Base-by-base conservation (phyloP, 495 filamentous ascomycete genomes). In the Hypoxylon lienhwacheense region DNA sequence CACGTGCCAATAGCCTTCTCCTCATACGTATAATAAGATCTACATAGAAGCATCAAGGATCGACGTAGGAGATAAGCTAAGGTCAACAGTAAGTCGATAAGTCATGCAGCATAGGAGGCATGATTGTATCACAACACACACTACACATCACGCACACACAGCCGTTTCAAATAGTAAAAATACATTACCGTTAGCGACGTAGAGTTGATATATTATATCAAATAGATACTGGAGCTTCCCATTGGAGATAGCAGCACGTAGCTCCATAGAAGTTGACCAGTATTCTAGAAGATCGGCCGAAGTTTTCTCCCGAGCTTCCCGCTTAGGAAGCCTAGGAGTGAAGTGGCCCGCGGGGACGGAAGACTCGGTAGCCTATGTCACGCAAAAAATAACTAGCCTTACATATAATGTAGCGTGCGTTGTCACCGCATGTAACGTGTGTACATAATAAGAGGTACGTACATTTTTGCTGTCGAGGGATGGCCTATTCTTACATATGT, bases 371-470 rank as follows among this genome's bases (percentile, higher is more conserved):
- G 26, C 40, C 40, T 55, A 22, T 51, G 35, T 44, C 21, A 51
- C 42, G 45, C 36, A 35, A 53, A 55, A 39, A 24, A 41, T 34
- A 22, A 45, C 25, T 25, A n/a, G 14, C 8, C 15, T 43, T 31
- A 31, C 22, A 21, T 45, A 31, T 22, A 10, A 33, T 53, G 41
- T 47, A 55, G 41, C 47, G 43, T 56, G 58, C 35, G 58, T 48
- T 61, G 58, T 61, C 52, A 53, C 48, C 58, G 52, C 58, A 61
- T 54, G 43, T n/a, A n/a, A n/a, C n/a, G n/a, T n/a, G n/a, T n/a
- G n/a, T n/a, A n/a, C n/a, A n/a, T n/a, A n/a, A n/a, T n/a, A n/a
- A n/a, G n/a, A n/a, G n/a, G n/a, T n/a, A n/a, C n/a, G n/a, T 55
- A 42, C 46, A 59, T 45, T 26, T 47, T 60, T 33, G n/a, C n/a